Percentiles rank a stretch among this genome's conserved stretches.
Evolutionary conservation across 2,329 filamentous ascomycete species (phyloP).

Genomic region (Xylariaceae sp.): DNA sequence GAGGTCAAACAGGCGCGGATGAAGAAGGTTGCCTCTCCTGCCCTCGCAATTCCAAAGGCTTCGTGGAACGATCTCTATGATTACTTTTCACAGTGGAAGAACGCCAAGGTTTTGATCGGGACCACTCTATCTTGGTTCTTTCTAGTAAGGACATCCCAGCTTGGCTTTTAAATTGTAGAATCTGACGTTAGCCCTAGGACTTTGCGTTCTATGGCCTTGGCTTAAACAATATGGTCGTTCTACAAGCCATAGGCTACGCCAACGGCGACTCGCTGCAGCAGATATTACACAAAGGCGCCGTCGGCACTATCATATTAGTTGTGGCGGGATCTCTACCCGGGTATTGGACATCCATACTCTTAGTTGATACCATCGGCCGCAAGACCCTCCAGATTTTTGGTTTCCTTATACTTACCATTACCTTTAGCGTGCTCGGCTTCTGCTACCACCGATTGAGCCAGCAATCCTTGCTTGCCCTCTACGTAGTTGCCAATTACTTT

Average conservation of each 20-base stretch:
- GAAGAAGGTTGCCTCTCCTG: conserved; percentile 56
- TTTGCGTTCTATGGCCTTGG: conserved; percentile 72
- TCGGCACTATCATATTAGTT: conserved; percentile 78
- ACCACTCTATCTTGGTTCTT: conserved; percentile 86
- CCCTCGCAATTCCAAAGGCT: conserved; percentile 69
- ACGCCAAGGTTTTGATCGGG: conserved; percentile 73
- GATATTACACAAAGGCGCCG: conserved; percentile 72
- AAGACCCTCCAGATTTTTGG: conserved; percentile 75
- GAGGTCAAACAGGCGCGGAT: conserved; percentile 57
- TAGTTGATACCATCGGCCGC: conserved; percentile 76
- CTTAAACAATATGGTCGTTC: conserved; percentile 76
- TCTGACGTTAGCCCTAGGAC: conserved; percentile 53
- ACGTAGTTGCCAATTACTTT: conserved; percentile 69
- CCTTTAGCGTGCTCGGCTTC: conserved; percentile 69
- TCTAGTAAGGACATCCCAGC: conserved; percentile 50
- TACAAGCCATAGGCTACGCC: conserved; percentile 74
- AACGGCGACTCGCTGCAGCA: conserved; percentile 68
- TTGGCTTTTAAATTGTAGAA: not conserved
- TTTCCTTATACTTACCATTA: conserved; percentile 64
- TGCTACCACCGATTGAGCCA: conserved; percentile 56
- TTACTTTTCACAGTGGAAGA: conserved; percentile 73
- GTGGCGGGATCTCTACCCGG: conserved; percentile 80
- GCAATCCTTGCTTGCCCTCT: conserved; percentile 61
- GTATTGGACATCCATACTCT: conserved; percentile 78
- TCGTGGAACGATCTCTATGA: conserved; percentile 70